Percentiles rank a stretch among this genome's conserved stretches.
Evolutionary conservation across 495 filamentous ascomycete species (phyloP).

Genomic region (Penicillium macrosclerotiorum): DNA sequence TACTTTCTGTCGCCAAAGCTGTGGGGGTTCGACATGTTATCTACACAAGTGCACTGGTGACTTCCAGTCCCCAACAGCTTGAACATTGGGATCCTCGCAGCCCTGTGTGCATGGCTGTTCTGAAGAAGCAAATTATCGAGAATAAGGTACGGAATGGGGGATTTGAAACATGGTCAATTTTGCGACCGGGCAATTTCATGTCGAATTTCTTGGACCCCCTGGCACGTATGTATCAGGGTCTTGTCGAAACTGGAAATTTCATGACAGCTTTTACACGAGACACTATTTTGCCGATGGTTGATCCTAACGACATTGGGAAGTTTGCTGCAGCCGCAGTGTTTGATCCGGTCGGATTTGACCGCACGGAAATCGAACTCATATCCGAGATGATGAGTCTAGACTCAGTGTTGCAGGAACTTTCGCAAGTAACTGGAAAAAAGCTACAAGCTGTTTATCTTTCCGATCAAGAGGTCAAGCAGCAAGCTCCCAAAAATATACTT

Average conservation of each 20-base stretch:
- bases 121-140: slow-evolving; percentile 39
- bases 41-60: slow-evolving; percentile 36
- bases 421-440: slow-evolving; percentile 27
- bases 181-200: slow-evolving; percentile 51
- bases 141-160: slow-evolving; percentile 24
- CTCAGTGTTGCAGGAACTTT: slow-evolving; percentile 29
- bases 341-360: slow-evolving; percentile 36
- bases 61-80: slow-evolving; percentile 22
- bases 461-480: slow-evolving; percentile 36
- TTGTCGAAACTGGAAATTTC: slow-evolving; percentile 34
- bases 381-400: slow-evolving; percentile 35
- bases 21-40: slow-evolving; percentile 39
- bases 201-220: slow-evolving; percentile 42
- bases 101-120: slow-evolving; percentile 23
- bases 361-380: slow-evolving; percentile 35
- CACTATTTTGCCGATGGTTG: slow-evolving; percentile 37
- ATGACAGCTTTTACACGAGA: slow-evolving; percentile 29
- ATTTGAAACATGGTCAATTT: slow-evolving; percentile 41
- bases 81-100: slow-evolving; percentile 22
- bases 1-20: slow-evolving; percentile 42
- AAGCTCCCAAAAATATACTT: slow-evolving; percentile 23
- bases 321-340: slow-evolving; percentile 44
- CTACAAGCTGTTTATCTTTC: slow-evolving; percentile 34
- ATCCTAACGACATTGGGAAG: slow-evolving; percentile 48
- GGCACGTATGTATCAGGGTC: slow-evolving; percentile 33